Base-by-base conservation (phyloP, 305 asterid genomes). In the Fraxinus platypoda region DNA sequence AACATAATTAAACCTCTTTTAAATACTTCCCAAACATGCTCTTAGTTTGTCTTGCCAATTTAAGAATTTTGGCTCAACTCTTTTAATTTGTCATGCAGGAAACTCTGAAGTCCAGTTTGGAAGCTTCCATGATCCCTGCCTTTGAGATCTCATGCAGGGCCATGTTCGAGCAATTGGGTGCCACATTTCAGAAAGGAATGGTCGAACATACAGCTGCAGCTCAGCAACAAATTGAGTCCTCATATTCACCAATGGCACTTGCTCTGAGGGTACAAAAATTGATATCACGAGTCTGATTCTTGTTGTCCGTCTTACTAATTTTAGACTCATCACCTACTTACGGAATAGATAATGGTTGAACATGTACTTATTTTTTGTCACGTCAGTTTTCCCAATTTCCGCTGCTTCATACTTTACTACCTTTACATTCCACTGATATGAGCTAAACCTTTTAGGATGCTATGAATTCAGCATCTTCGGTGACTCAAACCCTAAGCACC, bases 91-190 rank as follows among this genome's bases (percentile, higher is more conserved):
- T 81, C 21, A 31, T 90, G 92, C 93, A 95, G 98, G 98, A 95
- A 85, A 84, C 92, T 3, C 84, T 95, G 84, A 95, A 94, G 84
- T 87, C 93, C 30, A 90, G 89, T 87, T 81, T 95, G 90, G 98
- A 95, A 87, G 88, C 87, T 77, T 94, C 95, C 31, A 94, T 93
- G 59, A 41, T 95, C 82, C 98, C 98, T 77, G 95, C 94, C 33
- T 95, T 95, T 46, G 97, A 95, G 93, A 88, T 89, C 91, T 93
- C 98, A 17, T 94, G 98, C 90, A 85, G 92, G 88, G 85, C 93
- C 77, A 90, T 95, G 97, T 94, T 95, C 85, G 98, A 94, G 89
- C 98, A 91, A 89, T 93, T 95, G 76, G 98, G 94, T 86, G 85
- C 97, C 46, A 75, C 97, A 73, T 92, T 92, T 85, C 97, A 92